Conservation (phyloP, 805 yeast genomes). For the Cyberlindnera petersonii region DNA sequence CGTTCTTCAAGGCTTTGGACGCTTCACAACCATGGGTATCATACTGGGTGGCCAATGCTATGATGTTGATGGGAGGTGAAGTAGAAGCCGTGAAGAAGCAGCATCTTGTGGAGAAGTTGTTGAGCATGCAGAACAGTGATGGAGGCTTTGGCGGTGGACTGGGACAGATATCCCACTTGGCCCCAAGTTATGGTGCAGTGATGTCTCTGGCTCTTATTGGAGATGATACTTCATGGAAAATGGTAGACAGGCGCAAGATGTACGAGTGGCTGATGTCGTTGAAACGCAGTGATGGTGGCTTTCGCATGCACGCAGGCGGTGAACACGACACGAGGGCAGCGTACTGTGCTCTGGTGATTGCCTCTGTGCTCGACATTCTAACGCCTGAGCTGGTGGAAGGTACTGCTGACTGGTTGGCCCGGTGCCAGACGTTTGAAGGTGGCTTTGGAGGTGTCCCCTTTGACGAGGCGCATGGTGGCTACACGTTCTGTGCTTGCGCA, state of each 20-base stretch:
- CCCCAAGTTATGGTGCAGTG: constrained; percentile 77
- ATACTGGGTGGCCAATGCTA: constrained; percentile 74
- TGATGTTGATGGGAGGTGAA: constrained; percentile 36
- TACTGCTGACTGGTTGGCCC: constrained; percentile 53
- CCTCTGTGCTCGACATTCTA: constrained; percentile 58
- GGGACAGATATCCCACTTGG: constrained; percentile 79
- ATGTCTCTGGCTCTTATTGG: constrained; percentile 54
- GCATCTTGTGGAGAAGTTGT: constrained; percentile 30
- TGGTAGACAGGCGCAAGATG: constrained; percentile 43
- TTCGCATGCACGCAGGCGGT: constrained; percentile 70
- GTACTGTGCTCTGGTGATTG: constrained; percentile 78
- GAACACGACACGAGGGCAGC: constrained; percentile 84
- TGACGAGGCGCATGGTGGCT: constrained; percentile 97
- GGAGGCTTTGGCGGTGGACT: constrained; percentile 88
- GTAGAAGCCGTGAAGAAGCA: constrained; percentile 27
- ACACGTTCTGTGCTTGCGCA: constrained; percentile 85
- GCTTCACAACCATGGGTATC: constrained; percentile 92
- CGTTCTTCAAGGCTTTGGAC: constrained; percentile 47
- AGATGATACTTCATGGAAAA: constrained; percentile 38
- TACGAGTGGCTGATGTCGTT: constrained; percentile 61
- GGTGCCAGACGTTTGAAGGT: constrained; percentile 91
- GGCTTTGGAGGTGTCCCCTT: constrained; percentile 83
- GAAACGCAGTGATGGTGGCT: constrained; percentile 72
- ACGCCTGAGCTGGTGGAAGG: constrained; percentile 56
- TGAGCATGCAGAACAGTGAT: constrained; percentile 28